These are phyloP conservation scores for Coemansia sp. DNA, from an alignment of 192 early-diverging fungal genomes.

Conservation along the genomic window DNA sequence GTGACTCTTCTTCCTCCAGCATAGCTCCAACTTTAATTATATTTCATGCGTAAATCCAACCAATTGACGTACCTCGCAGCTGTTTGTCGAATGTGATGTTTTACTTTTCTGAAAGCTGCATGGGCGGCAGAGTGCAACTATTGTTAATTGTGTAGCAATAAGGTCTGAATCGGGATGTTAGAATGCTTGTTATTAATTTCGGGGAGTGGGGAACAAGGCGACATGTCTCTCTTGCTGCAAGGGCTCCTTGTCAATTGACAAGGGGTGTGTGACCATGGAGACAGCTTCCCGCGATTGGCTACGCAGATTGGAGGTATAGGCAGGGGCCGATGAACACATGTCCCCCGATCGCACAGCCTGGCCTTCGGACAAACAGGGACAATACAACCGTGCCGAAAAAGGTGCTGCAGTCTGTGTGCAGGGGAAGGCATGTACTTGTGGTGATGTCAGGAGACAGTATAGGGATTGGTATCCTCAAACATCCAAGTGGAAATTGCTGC, in stretches of 20 bases:
- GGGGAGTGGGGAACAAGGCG: neutral
- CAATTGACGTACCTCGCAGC: neutral
- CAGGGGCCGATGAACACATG: neutral
- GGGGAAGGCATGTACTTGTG: neutral
- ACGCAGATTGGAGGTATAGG: neutral
- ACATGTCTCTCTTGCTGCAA: neutral
- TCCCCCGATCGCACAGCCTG: neutral
- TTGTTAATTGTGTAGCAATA: neutral
- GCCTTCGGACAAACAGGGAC: neutral
- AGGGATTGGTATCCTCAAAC: neutral
- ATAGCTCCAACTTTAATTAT: neutral
- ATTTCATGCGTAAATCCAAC: neutral
- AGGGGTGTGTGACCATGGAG: neutral
- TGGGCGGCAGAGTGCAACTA: neutral
- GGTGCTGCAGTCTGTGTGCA: neutral
- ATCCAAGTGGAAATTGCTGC: neutral
- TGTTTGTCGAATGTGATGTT: neutral
- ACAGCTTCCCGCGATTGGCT: neutral
- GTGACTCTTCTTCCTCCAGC: constrained; percentile 43
- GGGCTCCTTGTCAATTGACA: neutral
- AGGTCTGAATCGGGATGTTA: neutral
- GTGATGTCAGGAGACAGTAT: neutral
- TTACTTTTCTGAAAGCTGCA: neutral
- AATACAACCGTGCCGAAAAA: neutral
- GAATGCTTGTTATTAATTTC: neutral